Conservation (phyloP, 106 monocot genomes). For the Apostasia shenzhenica region DNA sequence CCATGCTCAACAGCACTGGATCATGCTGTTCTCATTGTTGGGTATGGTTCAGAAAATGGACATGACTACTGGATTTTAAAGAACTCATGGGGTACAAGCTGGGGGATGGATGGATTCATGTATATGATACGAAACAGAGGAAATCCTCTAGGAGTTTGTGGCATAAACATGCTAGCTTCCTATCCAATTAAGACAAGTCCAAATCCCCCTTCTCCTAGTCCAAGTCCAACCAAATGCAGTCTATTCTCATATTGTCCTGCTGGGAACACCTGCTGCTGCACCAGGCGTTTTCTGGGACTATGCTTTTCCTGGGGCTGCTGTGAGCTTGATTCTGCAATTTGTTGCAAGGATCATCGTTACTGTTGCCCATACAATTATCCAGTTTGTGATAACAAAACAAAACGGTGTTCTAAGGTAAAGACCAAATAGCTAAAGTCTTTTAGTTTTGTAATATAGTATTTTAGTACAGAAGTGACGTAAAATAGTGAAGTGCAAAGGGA, state of each 20-base stretch:
- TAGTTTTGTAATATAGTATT: background rate
- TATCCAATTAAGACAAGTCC: conserved; percentile 81
- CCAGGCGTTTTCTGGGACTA: conserved; percentile 49
- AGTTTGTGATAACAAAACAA: conserved; percentile 41
- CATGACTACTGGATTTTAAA: conserved; percentile 94
- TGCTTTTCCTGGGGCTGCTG: conserved; percentile 96
- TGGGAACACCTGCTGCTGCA: conserved; percentile 87
- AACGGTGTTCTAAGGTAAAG: conserved; percentile 75
- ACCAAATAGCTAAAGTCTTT: background rate
- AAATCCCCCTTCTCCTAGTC: conserved; percentile 81
- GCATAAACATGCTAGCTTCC: conserved; percentile 85
- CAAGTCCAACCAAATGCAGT: conserved; percentile 79
- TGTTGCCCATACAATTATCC: conserved; percentile 91
- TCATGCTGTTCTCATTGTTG: conserved; percentile 95
- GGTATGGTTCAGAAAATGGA: conserved; percentile 85
- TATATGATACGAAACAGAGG: conserved; percentile 69
- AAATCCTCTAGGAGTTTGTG: conserved; percentile 63
- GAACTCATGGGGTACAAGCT: conserved; percentile 93
- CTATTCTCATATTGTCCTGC: conserved; percentile 55
- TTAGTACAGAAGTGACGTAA: no score
- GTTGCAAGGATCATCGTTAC: conserved; percentile 69
- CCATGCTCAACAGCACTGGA: conserved; percentile 91
- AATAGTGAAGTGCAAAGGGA: no score
- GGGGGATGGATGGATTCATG: conserved; percentile 95
- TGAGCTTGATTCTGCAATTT: conserved; percentile 75